These are phyloP conservation scores for Termitomyces sp. DNA, from an alignment of 768 basidiomycete species.

Conservation along the genomic window DNA sequence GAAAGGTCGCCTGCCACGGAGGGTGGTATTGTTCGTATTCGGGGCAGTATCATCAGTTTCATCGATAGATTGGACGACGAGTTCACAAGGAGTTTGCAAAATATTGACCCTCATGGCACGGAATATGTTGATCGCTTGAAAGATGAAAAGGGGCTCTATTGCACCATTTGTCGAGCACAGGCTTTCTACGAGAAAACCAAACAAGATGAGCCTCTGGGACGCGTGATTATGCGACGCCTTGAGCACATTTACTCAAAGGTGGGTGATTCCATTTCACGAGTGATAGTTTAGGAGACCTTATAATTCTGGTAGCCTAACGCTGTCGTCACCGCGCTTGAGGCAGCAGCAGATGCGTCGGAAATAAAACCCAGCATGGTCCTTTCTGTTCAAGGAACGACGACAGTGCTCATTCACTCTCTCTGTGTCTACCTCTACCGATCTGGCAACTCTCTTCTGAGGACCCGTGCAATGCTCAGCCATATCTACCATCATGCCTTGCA, in stretches of 20 bases:
- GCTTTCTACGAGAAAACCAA: conserved; percentile 81
- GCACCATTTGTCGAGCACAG: conserved; percentile 89
- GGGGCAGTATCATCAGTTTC: conserved; percentile 94
- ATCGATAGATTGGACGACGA: conserved; percentile 97
- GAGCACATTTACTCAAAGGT: conserved; percentile 99
- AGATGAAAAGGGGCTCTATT: conserved; percentile 92
- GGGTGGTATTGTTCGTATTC: conserved; percentile 74
- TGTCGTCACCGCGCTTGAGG: conserved; percentile 87
- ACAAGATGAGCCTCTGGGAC: conserved; percentile 72
- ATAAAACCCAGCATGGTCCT: conserved; percentile 62
- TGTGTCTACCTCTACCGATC: conserved; percentile 92
- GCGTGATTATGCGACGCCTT: conserved; percentile 90
- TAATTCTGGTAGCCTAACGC: conserved; percentile 71
- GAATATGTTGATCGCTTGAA: conserved; percentile 97
- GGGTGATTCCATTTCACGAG: conserved; percentile 4
- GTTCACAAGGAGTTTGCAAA: conserved; percentile 95
- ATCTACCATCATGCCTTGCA: conserved; percentile 96
- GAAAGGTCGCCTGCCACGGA: conserved; percentile 78
- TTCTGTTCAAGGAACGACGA: conserved; percentile 47
- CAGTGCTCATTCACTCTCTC: conserved; percentile 79
- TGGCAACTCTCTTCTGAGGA: conserved; percentile 86
- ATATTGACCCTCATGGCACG: conserved; percentile 98
- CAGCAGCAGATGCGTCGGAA: conserved; percentile 50
- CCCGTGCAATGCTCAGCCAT: conserved; percentile 95
- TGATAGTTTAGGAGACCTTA: neutral